Evolutionary conservation across 2,329 filamentous ascomycete genomes (phyloP).

Genomic region (Penicillium hordei): DNA sequence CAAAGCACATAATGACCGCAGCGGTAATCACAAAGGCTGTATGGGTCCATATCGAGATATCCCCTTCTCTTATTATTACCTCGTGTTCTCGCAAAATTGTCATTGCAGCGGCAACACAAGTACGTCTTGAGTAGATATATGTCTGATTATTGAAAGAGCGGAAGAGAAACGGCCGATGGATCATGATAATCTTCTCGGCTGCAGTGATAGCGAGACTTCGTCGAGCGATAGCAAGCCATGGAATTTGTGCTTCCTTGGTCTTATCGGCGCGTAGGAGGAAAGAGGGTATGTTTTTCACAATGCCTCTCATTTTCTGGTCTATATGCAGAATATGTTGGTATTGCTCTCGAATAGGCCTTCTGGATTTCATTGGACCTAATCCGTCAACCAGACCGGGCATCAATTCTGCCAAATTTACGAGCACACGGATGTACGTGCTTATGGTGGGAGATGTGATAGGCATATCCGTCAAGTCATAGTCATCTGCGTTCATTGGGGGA

Average conservation of each 20-base stretch:
- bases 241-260: conserved; percentile 30
- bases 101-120: conserved; percentile 42
- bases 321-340: conserved; percentile 40
- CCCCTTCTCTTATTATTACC: conserved; percentile 25
- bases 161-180: conserved; percentile 42
- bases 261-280: conserved; percentile 32
- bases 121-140: conserved; percentile 37
- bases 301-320: conserved; percentile 36
- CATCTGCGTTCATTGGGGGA: conserved; percentile 38
- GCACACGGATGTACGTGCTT: conserved; percentile 31
- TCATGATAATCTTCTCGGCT: conserved; percentile 46
- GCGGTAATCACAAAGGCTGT: conserved; percentile 31
- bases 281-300: conserved; percentile 35
- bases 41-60: conserved; percentile 30
- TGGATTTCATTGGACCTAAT: conserved; percentile 33
- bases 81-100: conserved; percentile 38
- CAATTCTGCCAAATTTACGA: conserved; percentile 34
- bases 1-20: conserved; percentile 29
- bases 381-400: conserved; percentile 39
- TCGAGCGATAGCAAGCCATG: conserved; percentile 38
- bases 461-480: conserved; percentile 29
- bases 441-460: conserved; percentile 22
- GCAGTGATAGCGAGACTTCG: conserved; percentile 41
- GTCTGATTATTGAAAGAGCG: conserved; percentile 34
- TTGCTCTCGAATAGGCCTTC: conserved; percentile 36